phyloP scores from a whole-genome alignment of 441 rosid species.

The Brassica hybrid region DNA sequence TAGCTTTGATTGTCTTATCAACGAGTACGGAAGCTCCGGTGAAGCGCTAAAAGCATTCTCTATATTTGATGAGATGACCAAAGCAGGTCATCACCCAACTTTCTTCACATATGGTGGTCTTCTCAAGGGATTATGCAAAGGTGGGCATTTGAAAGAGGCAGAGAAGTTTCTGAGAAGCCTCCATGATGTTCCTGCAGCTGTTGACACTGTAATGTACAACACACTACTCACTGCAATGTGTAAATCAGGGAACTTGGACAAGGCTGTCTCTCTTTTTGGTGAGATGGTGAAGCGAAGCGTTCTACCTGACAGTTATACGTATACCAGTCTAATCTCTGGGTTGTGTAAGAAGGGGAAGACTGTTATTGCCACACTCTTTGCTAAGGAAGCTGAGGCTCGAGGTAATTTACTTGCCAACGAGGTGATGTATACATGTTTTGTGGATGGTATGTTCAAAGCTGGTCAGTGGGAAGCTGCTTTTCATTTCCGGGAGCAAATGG shows the following conservation, averaged over 20 bases:
- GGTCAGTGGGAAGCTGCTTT: slow-evolving; percentile 66
- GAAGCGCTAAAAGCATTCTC: slow-evolving; percentile 64
- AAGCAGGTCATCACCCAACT: slow-evolving; percentile 66
- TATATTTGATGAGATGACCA: slow-evolving; percentile 79
- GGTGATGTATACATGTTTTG: slow-evolving; percentile 63
- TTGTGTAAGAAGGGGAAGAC: slow-evolving; percentile 71
- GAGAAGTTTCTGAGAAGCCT: slow-evolving; percentile 61
- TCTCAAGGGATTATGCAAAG: slow-evolving; percentile 83
- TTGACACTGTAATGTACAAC: slow-evolving; percentile 71
- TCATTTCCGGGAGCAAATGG: slow-evolving; percentile 56
- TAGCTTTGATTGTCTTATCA: slow-evolving; percentile 73
- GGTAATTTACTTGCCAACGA: slow-evolving; percentile 49
- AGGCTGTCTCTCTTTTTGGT: slow-evolving; percentile 63
- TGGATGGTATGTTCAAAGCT: slow-evolving; percentile 74
- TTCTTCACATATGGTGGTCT: slow-evolving; percentile 74
- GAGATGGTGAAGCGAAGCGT: slow-evolving; percentile 65
- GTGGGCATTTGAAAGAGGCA: slow-evolving; percentile 67
- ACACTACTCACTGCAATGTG: slow-evolving; percentile 66
- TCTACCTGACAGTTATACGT: slow-evolving; percentile 72
- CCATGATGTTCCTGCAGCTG: slow-evolving; percentile 58
- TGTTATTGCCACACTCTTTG: slow-evolving; percentile 67
- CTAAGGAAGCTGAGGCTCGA: slow-evolving; percentile 53
- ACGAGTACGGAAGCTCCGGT: slow-evolving; percentile 64
- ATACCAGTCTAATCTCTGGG: slow-evolving; percentile 67
- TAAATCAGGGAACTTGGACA: slow-evolving; percentile 62